Percentiles rank a stretch among this genome's conserved stretches.
These are phyloP conservation scores for Rauvolfia tetraphylla DNA, from an alignment of 257 asterid species.

Conservation along the genomic window DNA sequence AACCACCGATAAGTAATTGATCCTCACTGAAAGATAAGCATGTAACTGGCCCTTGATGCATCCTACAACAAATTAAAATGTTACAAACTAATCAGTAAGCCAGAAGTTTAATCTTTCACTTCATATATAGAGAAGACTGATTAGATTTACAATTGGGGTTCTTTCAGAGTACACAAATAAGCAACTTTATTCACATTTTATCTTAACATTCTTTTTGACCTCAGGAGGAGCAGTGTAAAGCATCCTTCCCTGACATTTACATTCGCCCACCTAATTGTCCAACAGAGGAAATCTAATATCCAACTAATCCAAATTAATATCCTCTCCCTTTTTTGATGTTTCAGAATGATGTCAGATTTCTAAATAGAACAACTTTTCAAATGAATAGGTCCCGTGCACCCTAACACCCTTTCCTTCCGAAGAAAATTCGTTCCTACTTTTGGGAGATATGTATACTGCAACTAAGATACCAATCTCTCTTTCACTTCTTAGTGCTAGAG, in stretches of 20 bases:
- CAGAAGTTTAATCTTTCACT: neutral
- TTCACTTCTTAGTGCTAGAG: neutral
- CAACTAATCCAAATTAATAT: neutral
- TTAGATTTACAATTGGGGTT: neutral
- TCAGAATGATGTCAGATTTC: neutral
- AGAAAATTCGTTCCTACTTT: neutral
- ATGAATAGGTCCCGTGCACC: neutral
- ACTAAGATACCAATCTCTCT: neutral
- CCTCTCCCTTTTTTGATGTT: neutral
- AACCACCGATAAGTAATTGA: conserved; percentile 78
- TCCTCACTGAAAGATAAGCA: conserved; percentile 74
- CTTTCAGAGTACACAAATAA: neutral
- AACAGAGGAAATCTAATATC: neutral
- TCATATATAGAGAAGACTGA: neutral
- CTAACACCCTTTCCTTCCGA: neutral
- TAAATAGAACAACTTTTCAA: neutral
- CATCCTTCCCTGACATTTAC: neutral
- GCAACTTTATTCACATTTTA: neutral
- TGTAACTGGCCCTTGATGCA: conserved; percentile 79
- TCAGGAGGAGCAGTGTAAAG: neutral
- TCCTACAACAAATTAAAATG: conserved; percentile 43
- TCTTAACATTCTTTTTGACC: neutral
- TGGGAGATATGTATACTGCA: neutral
- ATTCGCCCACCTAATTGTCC: neutral
- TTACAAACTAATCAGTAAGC: conserved; percentile 1